These are phyloP conservation scores for Tephrocybe sp. DNA, from an alignment of 768 basidiomycete genomes.

Conservation along the genomic window DNA sequence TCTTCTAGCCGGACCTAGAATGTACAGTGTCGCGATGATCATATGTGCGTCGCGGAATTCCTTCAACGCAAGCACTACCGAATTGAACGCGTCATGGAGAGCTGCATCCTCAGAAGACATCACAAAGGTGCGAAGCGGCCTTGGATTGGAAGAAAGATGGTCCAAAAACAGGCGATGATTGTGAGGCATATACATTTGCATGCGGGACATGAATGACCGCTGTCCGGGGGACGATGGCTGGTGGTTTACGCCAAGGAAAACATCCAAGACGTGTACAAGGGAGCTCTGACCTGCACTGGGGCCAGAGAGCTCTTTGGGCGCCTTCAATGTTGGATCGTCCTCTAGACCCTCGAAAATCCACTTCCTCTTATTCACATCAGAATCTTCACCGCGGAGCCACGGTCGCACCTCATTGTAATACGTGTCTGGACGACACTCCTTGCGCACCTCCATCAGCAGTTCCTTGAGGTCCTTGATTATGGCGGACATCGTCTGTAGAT, in stretches of 20 bases:
- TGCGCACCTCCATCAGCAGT: conserved; percentile 63
- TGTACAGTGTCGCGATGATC: conserved; percentile 71
- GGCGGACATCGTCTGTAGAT: conserved; percentile 59
- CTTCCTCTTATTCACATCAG: conserved; percentile 35
- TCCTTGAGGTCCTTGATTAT: conserved; percentile 65
- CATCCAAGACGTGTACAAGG: conserved; percentile 70
- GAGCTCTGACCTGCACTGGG: conserved; percentile 85
- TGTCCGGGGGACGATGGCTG: conserved; percentile 26
- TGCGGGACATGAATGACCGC: conserved; percentile 60
- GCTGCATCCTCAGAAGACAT: conserved; percentile 21
- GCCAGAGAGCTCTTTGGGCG: conserved; percentile 64
- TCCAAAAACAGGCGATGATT: conserved; percentile 77
- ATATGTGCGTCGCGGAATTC: conserved; percentile 77
- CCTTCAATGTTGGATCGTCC: conserved; percentile 38
- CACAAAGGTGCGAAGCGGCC: conserved; percentile 62
- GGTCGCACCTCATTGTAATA: conserved; percentile 77
- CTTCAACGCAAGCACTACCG: conserved; percentile 63
- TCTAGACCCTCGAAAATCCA: conserved; percentile 67
- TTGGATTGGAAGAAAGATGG: conserved; percentile 60
- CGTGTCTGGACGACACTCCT: conserved; percentile 68
- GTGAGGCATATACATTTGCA: conserved; percentile 83
- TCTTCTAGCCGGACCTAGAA: conserved; percentile 65
- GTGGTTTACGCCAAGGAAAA: conserved; percentile 70
- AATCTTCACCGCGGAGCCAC: conserved; percentile 78
- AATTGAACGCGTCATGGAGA: conserved; percentile 60